These are phyloP conservation scores for Gossypium herbaceum DNA, from an alignment of 345 rosid species.

Conservation along the genomic window DNA sequence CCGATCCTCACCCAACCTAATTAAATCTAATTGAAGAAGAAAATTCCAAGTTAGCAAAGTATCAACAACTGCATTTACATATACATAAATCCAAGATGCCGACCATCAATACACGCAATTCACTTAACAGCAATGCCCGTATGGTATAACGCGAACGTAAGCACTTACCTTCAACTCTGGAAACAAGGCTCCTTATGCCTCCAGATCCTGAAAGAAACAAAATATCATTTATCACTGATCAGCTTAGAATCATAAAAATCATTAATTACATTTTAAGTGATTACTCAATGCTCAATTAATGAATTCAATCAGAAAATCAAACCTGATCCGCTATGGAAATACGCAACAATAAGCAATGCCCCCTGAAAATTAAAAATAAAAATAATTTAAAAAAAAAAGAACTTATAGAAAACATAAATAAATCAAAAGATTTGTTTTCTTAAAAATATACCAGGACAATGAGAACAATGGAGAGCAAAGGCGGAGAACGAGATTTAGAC, in stretches of 20 bases:
- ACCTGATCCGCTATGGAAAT: constrained; percentile 38
- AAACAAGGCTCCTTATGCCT: constrained; percentile 18
- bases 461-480: constrained; percentile 26
- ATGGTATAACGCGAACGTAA: background rate
- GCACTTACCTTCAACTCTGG: constrained; percentile 35
- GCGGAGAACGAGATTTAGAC: constrained; percentile 32
- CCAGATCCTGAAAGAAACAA: constrained; percentile 20
- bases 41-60: background rate
- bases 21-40: background rate
- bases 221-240: background rate
- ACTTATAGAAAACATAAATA: background rate
- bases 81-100: too few relatives aligned
- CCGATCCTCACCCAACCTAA: background rate
- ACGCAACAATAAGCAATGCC: constrained; percentile 26
- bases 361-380: constrained; percentile 22
- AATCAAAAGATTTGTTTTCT: background rate
- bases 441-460: constrained; percentile 25
- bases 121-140: background rate
- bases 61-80: background rate
- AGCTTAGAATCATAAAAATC: background rate
- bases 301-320: constrained; percentile 3
- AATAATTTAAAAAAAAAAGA: background rate
- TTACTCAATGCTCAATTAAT: background rate
- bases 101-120: too few relatives aligned
- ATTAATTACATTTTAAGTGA: background rate